Conservation (phyloP, 345 rosid species). For the Punica granatum region DNA sequence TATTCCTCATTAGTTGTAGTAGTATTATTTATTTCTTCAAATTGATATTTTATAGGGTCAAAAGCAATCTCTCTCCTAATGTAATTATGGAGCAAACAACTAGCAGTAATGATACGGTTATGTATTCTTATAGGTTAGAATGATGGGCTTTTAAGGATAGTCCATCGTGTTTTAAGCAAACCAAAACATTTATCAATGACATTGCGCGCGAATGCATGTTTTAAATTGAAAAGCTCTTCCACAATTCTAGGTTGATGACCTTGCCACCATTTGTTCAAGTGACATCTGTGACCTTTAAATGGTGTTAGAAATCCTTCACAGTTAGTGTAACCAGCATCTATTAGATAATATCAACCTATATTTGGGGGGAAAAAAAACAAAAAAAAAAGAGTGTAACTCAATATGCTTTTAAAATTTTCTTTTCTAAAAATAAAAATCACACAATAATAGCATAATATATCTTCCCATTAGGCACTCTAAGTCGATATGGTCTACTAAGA, state of each 20-base stretch:
- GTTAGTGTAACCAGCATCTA: constrained; percentile 7
- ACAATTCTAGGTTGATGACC: neutral
- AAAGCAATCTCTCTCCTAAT: neutral
- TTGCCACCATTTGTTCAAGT: neutral
- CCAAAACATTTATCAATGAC: constrained; percentile 1
- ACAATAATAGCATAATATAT: neutral
- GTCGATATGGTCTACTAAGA: no score
- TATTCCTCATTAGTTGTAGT: neutral
- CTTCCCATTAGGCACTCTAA: constrained; percentile 2
- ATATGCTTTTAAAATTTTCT: neutral
- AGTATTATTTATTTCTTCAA: neutral
- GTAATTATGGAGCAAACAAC: no score
- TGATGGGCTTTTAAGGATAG: neutral
- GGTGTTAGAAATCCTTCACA: constrained; percentile 1
- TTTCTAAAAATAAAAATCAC: neutral
- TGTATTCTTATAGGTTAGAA: neutral
- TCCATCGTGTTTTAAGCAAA: neutral
- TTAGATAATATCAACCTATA: neutral
- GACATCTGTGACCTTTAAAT: neutral
- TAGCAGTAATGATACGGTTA: no score
- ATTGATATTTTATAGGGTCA: no score
- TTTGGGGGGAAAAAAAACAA: no score
- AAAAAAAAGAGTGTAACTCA: neutral
- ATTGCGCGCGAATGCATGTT: neutral
- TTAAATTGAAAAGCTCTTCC: neutral